Evolutionary conservation across 805 yeast species (phyloP).

Genomic region (Candida chauliodis): DNA sequence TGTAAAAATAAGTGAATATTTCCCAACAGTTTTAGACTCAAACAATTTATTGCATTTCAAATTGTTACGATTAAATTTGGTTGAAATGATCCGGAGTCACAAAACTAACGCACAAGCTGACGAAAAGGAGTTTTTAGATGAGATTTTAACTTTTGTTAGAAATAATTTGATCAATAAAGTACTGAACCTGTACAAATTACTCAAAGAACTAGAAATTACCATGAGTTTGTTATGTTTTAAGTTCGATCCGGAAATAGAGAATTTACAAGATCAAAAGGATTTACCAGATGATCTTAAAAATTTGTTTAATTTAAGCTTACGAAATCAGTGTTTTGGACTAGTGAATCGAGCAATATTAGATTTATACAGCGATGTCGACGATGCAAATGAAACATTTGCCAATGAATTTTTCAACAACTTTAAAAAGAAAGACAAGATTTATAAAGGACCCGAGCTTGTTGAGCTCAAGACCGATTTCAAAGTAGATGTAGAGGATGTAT

Average conservation of each 20-base stretch:
- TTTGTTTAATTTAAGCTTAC: constrained; percentile 55
- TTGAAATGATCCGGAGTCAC: constrained; percentile 73
- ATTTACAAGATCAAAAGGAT: constrained; percentile 33
- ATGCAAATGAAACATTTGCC: constrained; percentile 7
- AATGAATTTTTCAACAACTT: constrained; percentile 5
- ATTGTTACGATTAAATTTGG: constrained; percentile 65
- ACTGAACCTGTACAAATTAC: constrained; percentile 51
- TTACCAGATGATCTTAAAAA: constrained; percentile 54
- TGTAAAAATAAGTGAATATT: constrained; percentile 50
- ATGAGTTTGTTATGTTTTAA: constrained; percentile 73
- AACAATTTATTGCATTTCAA: constrained; percentile 68
- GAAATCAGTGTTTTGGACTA: constrained; percentile 62
- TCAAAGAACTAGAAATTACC: constrained; percentile 73
- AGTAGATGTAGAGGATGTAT: constrained; percentile 2
- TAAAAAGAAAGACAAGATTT: constrained; percentile 11
- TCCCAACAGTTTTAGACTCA: constrained; percentile 63
- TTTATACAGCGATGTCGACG: constrained; percentile 16
- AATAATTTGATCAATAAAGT: constrained; percentile 61
- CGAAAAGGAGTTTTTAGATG: constrained; percentile 49
- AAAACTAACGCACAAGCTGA: constrained; percentile 18
- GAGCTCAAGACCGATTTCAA: constrained; percentile 16
- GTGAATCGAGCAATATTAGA: constrained; percentile 66
- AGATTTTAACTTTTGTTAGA: constrained; percentile 56
- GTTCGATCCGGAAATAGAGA: constrained; percentile 27
- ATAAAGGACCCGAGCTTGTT: constrained; percentile 18